Evolutionary conservation across 2,329 filamentous ascomycete species (phyloP).

Genomic region (Phaeosphaeriaceae sp.): DNA sequence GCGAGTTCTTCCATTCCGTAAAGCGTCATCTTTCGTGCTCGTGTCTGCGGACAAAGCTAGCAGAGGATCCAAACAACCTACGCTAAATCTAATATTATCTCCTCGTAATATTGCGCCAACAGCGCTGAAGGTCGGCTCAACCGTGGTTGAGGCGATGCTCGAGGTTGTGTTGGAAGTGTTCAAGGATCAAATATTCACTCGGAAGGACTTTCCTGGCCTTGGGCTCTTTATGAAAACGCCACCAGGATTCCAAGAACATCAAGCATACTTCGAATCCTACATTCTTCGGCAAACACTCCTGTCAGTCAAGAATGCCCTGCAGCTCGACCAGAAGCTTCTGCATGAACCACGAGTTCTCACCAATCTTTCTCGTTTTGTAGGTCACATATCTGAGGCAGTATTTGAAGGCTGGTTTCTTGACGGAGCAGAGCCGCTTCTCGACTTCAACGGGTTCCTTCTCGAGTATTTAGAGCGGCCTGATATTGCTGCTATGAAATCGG

Average conservation of each 20-base stretch:
- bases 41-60: conserved; percentile 73
- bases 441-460: conserved; percentile 82
- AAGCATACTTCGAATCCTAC: conserved; percentile 94
- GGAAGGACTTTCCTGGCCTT: conserved; percentile 91
- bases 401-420: conserved; percentile 97
- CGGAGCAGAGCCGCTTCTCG: conserved; percentile 80
- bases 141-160: conserved; percentile 76
- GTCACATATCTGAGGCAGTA: conserved; percentile 85
- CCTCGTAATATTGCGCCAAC: conserved; percentile 59
- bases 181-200: conserved; percentile 79
- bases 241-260: conserved; percentile 91
- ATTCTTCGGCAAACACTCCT: conserved; percentile 77
- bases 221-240: conserved; percentile 86
- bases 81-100: conserved; percentile 68
- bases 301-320: conserved; percentile 72
- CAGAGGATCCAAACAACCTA: conserved; percentile 62
- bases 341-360: conserved; percentile 83
- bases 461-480: conserved; percentile 90
- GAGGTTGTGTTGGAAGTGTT: conserved; percentile 82
- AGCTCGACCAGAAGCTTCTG: conserved; percentile 73
- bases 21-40: conserved; percentile 90
- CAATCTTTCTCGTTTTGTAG: conserved; percentile 81
- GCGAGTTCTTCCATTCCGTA: conserved; percentile 69
- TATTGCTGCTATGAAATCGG: conserved; percentile 79
- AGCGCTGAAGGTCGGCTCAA: conserved; percentile 64